Evolutionary conservation across 768 basidiomycete genomes (phyloP).

Genomic region (Lactarius vividus): DNA sequence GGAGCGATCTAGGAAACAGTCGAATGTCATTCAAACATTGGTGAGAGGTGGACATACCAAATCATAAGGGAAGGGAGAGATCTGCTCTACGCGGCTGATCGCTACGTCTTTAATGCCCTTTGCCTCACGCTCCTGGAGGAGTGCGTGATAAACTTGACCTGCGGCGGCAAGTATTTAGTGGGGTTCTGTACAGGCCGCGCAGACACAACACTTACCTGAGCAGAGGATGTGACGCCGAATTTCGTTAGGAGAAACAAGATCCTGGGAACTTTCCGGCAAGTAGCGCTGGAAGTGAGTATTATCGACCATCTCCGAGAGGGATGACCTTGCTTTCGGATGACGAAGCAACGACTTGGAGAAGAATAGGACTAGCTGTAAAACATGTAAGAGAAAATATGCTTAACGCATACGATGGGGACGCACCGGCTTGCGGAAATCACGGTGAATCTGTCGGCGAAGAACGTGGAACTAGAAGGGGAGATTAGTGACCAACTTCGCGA

Average conservation of each 20-base stretch:
- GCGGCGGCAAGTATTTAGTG: not conserved
- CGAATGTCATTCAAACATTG: not conserved
- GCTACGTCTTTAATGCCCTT: constrained; percentile 90
- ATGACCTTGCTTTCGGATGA: constrained; percentile 87
- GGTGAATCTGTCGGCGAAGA: constrained; percentile 92
- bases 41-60: constrained; percentile 48
- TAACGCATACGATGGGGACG: constrained; percentile 29
- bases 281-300: constrained; percentile 94
- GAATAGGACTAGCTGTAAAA: constrained; percentile 76
- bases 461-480: constrained; percentile 76
- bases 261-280: constrained; percentile 77
- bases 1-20: constrained; percentile 64
- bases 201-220: constrained; percentile 49
- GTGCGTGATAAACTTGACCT: constrained; percentile 93
- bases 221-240: constrained; percentile 92
- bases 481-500: constrained; percentile 22
- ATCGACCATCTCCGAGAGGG: constrained; percentile 82
- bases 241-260: constrained; percentile 74
- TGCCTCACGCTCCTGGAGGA: constrained; percentile 87
- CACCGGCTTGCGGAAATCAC: constrained; percentile 97
- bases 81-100: constrained; percentile 91
- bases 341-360: constrained; percentile 97
- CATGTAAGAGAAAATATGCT: constrained; percentile 8
- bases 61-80: constrained; percentile 98
- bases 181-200: not conserved